A percentile compares a stretch with the other conserved stretches of the same genome.
phyloP scores from a whole-genome alignment of 306 rosid genomes.

The Ammopiptanthus mongolicus region DNA sequence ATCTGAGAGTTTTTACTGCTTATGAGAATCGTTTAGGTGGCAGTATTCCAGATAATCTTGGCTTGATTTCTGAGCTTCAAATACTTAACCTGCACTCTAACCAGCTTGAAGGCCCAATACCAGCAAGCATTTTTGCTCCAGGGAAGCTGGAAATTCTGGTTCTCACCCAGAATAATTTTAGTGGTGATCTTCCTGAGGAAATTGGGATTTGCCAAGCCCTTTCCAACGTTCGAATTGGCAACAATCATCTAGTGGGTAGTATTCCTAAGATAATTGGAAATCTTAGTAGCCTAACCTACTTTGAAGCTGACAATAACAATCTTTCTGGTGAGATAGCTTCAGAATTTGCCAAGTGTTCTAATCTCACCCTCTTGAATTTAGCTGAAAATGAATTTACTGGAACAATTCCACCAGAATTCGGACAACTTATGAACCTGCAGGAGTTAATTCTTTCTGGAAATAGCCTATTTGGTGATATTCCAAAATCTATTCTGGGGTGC shows the following conservation, averaged over 20 bases:
- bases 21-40: conserved; percentile 85
- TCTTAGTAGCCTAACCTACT: conserved; percentile 90
- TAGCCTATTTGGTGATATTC: conserved; percentile 75
- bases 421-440: conserved; percentile 84
- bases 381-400: conserved; percentile 92
- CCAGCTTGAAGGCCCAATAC: conserved; percentile 78
- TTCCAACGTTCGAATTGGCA: conserved; percentile 39
- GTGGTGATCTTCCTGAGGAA: conserved; percentile 38
- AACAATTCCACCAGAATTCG: conserved; percentile 65
- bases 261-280: conserved; percentile 57
- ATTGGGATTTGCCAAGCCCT: conserved; percentile 43
- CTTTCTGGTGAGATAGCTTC: conserved; percentile 74
- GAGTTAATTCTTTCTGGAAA: conserved; percentile 89
- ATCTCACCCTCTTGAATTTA: conserved; percentile 87
- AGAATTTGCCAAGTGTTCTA: conserved; percentile 68
- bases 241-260: conserved; percentile 36
- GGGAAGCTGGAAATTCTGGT: conserved; percentile 84
- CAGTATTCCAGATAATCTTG: conserved; percentile 69
- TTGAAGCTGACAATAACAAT: conserved; percentile 85
- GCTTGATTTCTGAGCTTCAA: conserved; percentile 62
- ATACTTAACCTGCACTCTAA: conserved; percentile 90
- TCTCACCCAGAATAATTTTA: conserved; percentile 83
- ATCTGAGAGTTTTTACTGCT: conserved; percentile 73
- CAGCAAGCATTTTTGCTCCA: conserved; percentile 65
- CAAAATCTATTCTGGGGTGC: conserved; percentile 66